phyloP scores from a whole-genome alignment of 1,139 yeast genomes.

The Scheffersomyces segobiensis region DNA sequence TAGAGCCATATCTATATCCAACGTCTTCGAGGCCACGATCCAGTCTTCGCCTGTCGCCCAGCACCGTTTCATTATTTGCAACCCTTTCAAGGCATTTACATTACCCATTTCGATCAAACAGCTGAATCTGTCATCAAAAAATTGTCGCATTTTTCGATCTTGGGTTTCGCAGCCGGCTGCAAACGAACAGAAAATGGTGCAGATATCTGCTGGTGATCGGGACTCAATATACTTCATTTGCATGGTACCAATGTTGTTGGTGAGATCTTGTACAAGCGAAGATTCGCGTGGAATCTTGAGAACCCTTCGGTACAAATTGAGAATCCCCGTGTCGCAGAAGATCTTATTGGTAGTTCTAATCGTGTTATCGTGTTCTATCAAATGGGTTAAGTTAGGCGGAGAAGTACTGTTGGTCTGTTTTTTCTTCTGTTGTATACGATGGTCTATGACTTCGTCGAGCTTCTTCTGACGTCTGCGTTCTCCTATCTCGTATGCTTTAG shows the following conservation, averaged over 20 bases:
- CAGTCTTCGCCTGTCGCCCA: constrained; percentile 61
- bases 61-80: constrained; percentile 51
- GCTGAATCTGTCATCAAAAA: constrained; percentile 40
- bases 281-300: constrained; percentile 49
- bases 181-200: constrained; percentile 56
- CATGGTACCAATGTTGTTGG: constrained; percentile 38
- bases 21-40: constrained; percentile 49
- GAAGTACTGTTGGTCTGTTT: constrained; percentile 10
- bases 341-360: constrained; percentile 55
- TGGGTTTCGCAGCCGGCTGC: constrained; percentile 62
- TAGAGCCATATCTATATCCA: constrained; percentile 50
- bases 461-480: constrained; percentile 35
- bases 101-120: constrained; percentile 46
- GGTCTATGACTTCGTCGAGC: constrained; percentile 28
- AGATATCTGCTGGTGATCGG: constrained; percentile 53
- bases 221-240: constrained; percentile 40
- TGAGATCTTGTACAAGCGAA: constrained; percentile 45
- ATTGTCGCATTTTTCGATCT: constrained; percentile 29
- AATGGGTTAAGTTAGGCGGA: constrained; percentile 17
- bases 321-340: constrained; percentile 55
- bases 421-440: constrained; percentile 14
- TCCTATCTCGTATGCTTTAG: constrained; percentile 31
- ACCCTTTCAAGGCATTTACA: constrained; percentile 48
- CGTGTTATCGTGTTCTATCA: constrained; percentile 36
- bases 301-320: constrained; percentile 59